Percentiles rank a stretch among this genome's conserved stretches.
Evolutionary conservation across 768 basidiomycete genomes (phyloP).

Genomic region (Tulasnella sp.): DNA sequence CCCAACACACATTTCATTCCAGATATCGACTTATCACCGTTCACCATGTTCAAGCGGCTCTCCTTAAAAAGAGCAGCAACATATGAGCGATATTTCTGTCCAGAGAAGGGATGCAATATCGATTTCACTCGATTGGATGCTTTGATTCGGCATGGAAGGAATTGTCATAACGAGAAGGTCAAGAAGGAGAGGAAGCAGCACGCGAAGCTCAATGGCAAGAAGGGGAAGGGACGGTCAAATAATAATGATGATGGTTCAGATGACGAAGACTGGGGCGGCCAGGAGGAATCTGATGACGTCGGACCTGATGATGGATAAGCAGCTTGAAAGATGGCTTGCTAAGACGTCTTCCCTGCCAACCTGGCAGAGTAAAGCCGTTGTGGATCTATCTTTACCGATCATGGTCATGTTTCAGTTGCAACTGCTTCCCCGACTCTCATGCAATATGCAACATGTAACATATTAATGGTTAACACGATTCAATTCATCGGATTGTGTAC

Average conservation of each 20-base stretch:
- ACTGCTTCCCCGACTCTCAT: too few species aligned
- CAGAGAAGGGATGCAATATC: constrained; percentile 10
- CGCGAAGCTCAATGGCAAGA: constrained; percentile 7
- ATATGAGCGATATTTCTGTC: constrained; percentile 13
- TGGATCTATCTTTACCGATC: too few species aligned
- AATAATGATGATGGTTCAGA: not conserved
- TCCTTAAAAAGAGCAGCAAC: constrained; percentile 7
- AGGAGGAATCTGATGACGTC: too few species aligned
- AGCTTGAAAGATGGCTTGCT: too few species aligned
- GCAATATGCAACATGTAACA: too few species aligned
- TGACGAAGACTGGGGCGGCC: too few species aligned
- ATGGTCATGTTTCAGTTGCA: too few species aligned
- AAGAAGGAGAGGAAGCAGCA: constrained; percentile 3
- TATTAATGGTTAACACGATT: too few species aligned
- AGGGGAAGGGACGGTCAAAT: constrained; percentile 13
- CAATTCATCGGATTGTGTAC: too few species aligned
- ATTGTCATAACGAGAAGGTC: constrained; percentile 12
- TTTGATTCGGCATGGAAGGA: constrained; percentile 6
- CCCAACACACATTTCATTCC: not conserved
- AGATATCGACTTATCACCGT: not conserved
- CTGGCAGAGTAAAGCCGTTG: too few species aligned
- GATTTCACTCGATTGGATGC: constrained; percentile 16
- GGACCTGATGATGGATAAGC: too few species aligned
- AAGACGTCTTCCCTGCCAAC: too few species aligned
- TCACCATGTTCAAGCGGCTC: not conserved